Base-by-base conservation (phyloP, 768 basidiomycete genomes). In the Lentinula sp. region DNA sequence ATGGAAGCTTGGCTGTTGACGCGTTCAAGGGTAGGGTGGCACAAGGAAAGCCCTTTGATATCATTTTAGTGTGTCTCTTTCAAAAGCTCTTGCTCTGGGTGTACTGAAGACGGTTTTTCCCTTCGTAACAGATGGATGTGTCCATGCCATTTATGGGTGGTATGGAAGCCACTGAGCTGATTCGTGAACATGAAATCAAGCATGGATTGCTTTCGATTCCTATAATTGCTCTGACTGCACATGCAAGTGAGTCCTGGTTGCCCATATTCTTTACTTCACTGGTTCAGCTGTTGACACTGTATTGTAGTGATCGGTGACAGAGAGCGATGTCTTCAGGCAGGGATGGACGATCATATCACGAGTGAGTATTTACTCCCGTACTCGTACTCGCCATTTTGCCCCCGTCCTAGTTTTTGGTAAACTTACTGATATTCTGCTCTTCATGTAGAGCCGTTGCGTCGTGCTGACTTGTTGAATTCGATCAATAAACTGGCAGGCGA, bases 101-200 rank as follows among this genome's bases (percentile, higher is more conserved):
- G n/a, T 7, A 11, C 16, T 65, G 15, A 63, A 64, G 35, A 62
- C 61, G 31, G 2, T 49, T 8, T n/a, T 21, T 4, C 5, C 37
- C 9, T 11, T 55, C 5, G 13, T 34, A 56, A 15, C 63, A 96
- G 91, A 98, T 98, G 96, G 95, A 98, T 68, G 89, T 97, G 13
- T 97, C 95, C 10, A 95, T 96, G 93, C 93, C 95, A 5, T 89
- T 95, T 74, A 98, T 98, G 93, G 95, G 95, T 54, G 95, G 96
- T 64, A 93, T 96, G 87, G 95, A 99, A 73, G 93, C 96, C 1
- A 99, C 97, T 0, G 89, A 94, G 65, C 78, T 93, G 61, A 97
- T 98, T 63, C 85, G 96, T 56, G 82, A 84, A 40, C 93, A 87
- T 69, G 96, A 98, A 76, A 75, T 81, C 70, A 81, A 87, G 63